Conservation (phyloP, 495 filamentous ascomycete genomes). For the Aspergillus leporis region DNA sequence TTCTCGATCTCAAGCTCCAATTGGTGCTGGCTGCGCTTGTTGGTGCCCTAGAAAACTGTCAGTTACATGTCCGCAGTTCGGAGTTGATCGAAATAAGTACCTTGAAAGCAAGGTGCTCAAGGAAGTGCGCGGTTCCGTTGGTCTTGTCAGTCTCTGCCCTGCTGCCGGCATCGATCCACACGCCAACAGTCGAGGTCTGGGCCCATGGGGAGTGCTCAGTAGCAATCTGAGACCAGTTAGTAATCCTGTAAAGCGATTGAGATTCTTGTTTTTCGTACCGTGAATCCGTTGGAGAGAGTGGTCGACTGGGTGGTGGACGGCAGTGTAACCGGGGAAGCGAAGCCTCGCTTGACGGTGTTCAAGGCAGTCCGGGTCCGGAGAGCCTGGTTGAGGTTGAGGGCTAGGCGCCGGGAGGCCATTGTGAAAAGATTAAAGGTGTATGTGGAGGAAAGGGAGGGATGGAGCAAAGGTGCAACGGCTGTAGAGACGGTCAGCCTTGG, state of each 20-base stretch:
- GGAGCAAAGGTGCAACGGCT: slow-evolving; percentile 30
- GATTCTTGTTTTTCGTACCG: slow-evolving; percentile 58
- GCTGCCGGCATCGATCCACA: slow-evolving; percentile 99
- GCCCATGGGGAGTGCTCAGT: slow-evolving; percentile 98
- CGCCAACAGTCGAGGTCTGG: slow-evolving; percentile 96
- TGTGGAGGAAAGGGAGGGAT: slow-evolving; percentile 30
- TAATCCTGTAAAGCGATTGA: slow-evolving; percentile 34
- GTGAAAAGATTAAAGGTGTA: slow-evolving; percentile 31
- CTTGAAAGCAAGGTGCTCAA: slow-evolving; percentile 99
- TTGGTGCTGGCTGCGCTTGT: slow-evolving; percentile 90
- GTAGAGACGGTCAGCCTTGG: slow-evolving; percentile 30
- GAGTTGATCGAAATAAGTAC: slow-evolving; percentile 39
- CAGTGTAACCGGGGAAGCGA: slow-evolving; percentile 78
- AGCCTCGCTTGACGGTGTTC: slow-evolving; percentile 73
- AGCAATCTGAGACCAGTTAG: slow-evolving; percentile 71
- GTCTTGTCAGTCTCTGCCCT: slow-evolving; percentile 97
- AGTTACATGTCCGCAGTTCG: slow-evolving; percentile 18
- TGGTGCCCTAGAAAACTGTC: slow-evolving; percentile 68
- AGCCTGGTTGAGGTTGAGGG: slow-evolving; percentile 82
- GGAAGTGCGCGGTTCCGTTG: slow-evolving; percentile 98
- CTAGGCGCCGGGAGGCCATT: slow-evolving; percentile 95
- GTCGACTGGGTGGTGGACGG: slow-evolving; percentile 86
- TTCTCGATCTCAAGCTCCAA: slow-evolving; percentile 99
- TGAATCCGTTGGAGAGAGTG: slow-evolving; percentile 94
- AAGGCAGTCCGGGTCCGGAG: slow-evolving; percentile 79